Percentiles rank a stretch among this genome's conserved stretches.
phyloP scores from a whole-genome alignment of 1,139 yeast species.

The Debaryomyces fabryi region DNA sequence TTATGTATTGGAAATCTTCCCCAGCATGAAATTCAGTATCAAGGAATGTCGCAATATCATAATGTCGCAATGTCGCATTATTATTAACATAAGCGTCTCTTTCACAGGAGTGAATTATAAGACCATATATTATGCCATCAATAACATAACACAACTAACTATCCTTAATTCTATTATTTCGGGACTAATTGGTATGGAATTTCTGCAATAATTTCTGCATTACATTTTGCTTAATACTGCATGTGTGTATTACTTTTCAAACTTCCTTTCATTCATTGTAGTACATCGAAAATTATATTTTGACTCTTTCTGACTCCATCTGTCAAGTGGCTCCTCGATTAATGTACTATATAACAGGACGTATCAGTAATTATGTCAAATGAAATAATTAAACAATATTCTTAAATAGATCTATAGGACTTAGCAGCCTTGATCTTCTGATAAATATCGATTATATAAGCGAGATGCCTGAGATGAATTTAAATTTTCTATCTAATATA shows the following conservation, averaged over 20 bases:
- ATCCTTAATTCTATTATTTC: neutral
- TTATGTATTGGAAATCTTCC: neutral
- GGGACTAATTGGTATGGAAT: too few relatives aligned
- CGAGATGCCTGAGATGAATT: conserved; percentile 4
- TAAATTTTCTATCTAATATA: neutral
- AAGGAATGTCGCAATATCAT: conserved; percentile 4
- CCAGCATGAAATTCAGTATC: neutral
- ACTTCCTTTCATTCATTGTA: neutral
- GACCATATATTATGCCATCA: neutral
- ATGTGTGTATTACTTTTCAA: neutral
- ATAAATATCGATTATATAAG: conserved; percentile 4
- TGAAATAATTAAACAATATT: neutral
- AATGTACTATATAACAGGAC: neutral
- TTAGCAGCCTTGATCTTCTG: neutral
- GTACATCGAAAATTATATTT: neutral
- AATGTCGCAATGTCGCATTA: neutral
- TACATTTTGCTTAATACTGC: too few relatives aligned
- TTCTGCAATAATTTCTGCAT: too few relatives aligned
- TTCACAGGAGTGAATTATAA: neutral
- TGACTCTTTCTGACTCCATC: neutral
- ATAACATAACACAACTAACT: neutral
- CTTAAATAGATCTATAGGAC: neutral
- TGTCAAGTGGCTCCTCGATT: neutral
- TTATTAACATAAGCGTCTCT: neutral
- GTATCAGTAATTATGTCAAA: neutral